A percentile compares a stretch with the other conserved stretches of the same genome.
Evolutionary conservation across 2,329 filamentous ascomycete genomes (phyloP).

Genomic region (Penicillium corylophilum): DNA sequence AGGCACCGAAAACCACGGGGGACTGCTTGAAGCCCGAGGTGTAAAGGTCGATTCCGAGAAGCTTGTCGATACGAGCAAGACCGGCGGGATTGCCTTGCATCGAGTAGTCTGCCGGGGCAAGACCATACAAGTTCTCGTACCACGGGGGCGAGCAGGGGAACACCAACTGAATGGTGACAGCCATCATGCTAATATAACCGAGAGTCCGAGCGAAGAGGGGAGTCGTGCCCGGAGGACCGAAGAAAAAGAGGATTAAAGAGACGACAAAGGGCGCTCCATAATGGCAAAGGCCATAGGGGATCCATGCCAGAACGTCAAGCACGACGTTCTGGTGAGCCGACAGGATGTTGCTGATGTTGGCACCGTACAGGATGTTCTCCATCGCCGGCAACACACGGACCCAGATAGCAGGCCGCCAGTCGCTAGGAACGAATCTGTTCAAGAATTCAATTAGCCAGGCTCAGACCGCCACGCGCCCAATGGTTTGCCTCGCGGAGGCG

Average conservation of each 20-base stretch:
- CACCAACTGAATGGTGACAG: constrained; percentile 81
- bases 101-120: constrained; percentile 87
- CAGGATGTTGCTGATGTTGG: constrained; percentile 92
- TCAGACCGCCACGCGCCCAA: constrained; percentile 1
- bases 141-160: constrained; percentile 95
- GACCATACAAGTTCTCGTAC: constrained; percentile 92
- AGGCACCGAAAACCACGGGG: constrained; percentile 89
- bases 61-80: constrained; percentile 79
- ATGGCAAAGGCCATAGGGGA: constrained; percentile 89
- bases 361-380: constrained; percentile 94
- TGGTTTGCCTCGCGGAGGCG: not conserved
- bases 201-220: constrained; percentile 84
- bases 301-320: constrained; percentile 85
- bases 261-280: constrained; percentile 82
- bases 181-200: constrained; percentile 87
- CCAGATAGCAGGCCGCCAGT: constrained; percentile 91
- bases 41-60: constrained; percentile 91
- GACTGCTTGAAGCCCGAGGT: constrained; percentile 88
- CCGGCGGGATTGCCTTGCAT: constrained; percentile 89
- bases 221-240: constrained; percentile 78
- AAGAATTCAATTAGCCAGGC: not conserved
- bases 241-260: constrained; percentile 79
- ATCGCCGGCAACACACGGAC: constrained; percentile 90
- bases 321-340: constrained; percentile 82
- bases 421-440: constrained; percentile 77